phyloP scores from a whole-genome alignment of 1,284 basidiomycete species.

The Ustilago lituana region DNA sequence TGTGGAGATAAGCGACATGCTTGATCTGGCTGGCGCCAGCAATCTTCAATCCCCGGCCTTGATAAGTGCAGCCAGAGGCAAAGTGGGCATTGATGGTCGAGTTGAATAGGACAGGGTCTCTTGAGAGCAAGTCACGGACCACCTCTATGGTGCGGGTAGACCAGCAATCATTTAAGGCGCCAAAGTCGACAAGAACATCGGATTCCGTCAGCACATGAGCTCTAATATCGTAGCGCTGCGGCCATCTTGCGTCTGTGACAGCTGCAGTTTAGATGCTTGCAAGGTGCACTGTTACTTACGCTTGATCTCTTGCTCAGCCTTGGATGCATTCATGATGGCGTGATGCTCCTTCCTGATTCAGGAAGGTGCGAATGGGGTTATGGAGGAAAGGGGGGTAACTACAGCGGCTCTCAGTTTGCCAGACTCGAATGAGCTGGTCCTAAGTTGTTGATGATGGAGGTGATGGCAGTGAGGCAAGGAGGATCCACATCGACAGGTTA shows the following conservation, averaged over 20 bases:
- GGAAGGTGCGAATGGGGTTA: not conserved
- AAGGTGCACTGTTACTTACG: slow-evolving; percentile 23
- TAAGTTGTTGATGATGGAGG: not conserved
- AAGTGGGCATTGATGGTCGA: slow-evolving; percentile 53
- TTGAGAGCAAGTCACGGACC: slow-evolving; percentile 38
- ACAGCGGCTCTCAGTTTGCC: too few species aligned
- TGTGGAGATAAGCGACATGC: slow-evolving; percentile 44
- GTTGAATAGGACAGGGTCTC: slow-evolving; percentile 50
- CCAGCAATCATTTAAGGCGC: not conserved
- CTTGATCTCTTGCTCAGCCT: slow-evolving; percentile 25
- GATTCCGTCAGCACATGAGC: too few species aligned
- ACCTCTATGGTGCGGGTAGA: slow-evolving; percentile 17
- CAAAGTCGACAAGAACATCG: too few species aligned
- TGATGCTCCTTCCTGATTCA: not conserved
- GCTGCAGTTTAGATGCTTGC: too few species aligned
- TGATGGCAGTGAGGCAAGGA: not conserved
- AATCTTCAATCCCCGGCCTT: slow-evolving; percentile 51
- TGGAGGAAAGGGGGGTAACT: not conserved
- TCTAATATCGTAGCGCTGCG: too few species aligned
- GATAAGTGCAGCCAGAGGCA: slow-evolving; percentile 35
- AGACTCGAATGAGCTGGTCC: too few species aligned
- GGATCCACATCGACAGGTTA: not conserved
- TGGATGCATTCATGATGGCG: slow-evolving; percentile 30
- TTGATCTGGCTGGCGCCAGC: slow-evolving; percentile 48
- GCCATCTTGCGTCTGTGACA: too few species aligned